Percentiles rank a stretch among this genome's conserved stretches.
These are phyloP conservation scores for Chaetothyriales sp. DNA, from an alignment of 2,329 filamentous ascomycete genomes.

Conservation along the genomic window DNA sequence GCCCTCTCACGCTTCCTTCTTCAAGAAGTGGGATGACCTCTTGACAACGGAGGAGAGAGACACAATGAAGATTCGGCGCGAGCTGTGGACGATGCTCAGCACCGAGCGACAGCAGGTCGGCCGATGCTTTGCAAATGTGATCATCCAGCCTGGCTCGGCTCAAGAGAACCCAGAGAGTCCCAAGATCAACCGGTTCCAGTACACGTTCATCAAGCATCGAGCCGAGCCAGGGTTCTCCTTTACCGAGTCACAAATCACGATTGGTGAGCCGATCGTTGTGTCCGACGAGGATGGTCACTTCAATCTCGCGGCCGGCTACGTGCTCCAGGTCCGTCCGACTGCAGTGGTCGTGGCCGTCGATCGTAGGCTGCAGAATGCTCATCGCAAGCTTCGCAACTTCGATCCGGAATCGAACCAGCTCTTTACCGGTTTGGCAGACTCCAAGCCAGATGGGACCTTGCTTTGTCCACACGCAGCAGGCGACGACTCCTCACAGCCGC, in stretches of 20 bases:
- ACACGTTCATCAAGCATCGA: slow-evolving; percentile 64
- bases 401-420: slow-evolving; percentile 62
- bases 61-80: slow-evolving; percentile 68
- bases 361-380: slow-evolving; percentile 71
- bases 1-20: slow-evolving; percentile 61
- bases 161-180: slow-evolving; percentile 52
- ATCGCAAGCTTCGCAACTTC: slow-evolving; percentile 61
- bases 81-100: slow-evolving; percentile 94
- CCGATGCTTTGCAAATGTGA: slow-evolving; percentile 75
- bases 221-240: slow-evolving; percentile 58
- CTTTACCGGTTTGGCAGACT: slow-evolving; percentile 81
- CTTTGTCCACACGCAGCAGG: slow-evolving; percentile 4
- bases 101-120: slow-evolving; percentile 73
- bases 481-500: slow-evolving; percentile 20
- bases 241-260: slow-evolving; percentile 69
- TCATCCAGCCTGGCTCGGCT: slow-evolving; percentile 64
- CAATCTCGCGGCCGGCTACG: slow-evolving; percentile 81
- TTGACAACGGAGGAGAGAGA: slow-evolving; percentile 91
- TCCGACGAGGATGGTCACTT: slow-evolving; percentile 94
- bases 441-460: slow-evolving; percentile 1
- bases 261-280: slow-evolving; percentile 87
- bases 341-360: slow-evolving; percentile 82
- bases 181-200: slow-evolving; percentile 84
- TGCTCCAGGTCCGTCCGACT: slow-evolving; percentile 58
- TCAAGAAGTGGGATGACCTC: slow-evolving; percentile 84